Base-by-base conservation (phyloP, 306 rosid genomes). In the Vachellia collinsii region DNA sequence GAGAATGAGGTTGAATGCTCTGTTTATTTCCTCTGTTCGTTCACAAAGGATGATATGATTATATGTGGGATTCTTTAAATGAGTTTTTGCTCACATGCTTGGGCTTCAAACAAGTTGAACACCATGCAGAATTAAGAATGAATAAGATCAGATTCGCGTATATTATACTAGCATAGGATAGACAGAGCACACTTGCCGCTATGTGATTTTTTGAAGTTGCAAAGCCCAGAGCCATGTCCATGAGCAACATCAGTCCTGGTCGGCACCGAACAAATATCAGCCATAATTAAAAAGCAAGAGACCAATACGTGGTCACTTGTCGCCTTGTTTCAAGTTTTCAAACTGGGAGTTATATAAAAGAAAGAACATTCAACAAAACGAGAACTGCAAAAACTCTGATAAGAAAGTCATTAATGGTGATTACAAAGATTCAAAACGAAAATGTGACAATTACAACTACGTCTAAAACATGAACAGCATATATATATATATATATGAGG, bases 351-450 rank as follows among this genome's bases (percentile, higher is more conserved):
- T 9, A 63, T 12, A 63, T 63, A 5, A 11, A 63, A 63, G n/a
- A 63, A 63, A 13, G 20, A 34, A 34, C 19, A 0, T 34, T 29
- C 16, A 34, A 7, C 1, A 5, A 29, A 16, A 8, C 43, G 37
- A 72, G 64, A 46, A 48, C 3, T 48, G 54, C 9, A 54, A 59
- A 39, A 23, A 13, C 34, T 36, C 62, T 23, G 59, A 42, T 70
- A 50, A 72, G 58, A 71, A 77, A 59, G 64, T 29, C 34, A 75
- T 12, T 9, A 47, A 20, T 34, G 36, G 71, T 10, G 58, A 41
- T 43, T 23, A 54, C 59, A 68, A 46, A 36, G 34, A 34, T 44
- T 76, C 25, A 75, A 59, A 80, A 25, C 54, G 38, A 72, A 72
- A 77, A 38, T 51, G 13, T 77, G 4, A 80, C 47, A 39, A 29